Evolutionary conservation across 108 stramenopile species (phyloP).

Genomic region (Conticribra weissflogii): DNA sequence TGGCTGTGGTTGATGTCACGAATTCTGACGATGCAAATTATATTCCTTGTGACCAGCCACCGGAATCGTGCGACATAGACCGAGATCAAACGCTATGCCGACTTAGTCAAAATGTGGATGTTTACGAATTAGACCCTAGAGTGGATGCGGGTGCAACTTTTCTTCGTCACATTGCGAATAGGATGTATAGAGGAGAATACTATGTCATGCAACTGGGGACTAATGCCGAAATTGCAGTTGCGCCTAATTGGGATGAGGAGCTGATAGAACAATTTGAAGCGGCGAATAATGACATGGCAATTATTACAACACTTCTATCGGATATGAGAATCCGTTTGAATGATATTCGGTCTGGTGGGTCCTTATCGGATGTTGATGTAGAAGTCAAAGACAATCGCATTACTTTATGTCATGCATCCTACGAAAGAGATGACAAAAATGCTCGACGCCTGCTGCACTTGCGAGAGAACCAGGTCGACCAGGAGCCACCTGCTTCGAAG

Average conservation of each 20-base stretch:
- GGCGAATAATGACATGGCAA: slow-evolving; percentile 66
- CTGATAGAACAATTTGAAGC: slow-evolving; percentile 56
- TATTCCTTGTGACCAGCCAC: slow-evolving; percentile 22
- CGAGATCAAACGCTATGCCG: slow-evolving; percentile 57
- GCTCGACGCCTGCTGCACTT: slow-evolving; percentile 22
- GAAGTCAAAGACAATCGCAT: slow-evolving; percentile 21
- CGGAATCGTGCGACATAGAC: slow-evolving; percentile 44
- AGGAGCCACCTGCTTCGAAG: slow-evolving; percentile 18
- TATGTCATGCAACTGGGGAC: slow-evolving; percentile 69
- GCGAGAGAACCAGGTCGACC: slow-evolving; percentile 40
- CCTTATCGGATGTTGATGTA: slow-evolving; percentile 2
- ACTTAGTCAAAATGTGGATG: slow-evolving; percentile 51
- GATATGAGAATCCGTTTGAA: too few species aligned
- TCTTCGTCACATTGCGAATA: slow-evolving; percentile 67
- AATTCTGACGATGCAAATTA: slow-evolving; percentile 31
- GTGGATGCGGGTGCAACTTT: slow-evolving; percentile 66
- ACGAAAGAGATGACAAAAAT: slow-evolving; percentile 35
- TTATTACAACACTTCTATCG: slow-evolving; percentile 57
- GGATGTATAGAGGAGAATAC: slow-evolving; percentile 82
- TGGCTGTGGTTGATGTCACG: slow-evolving; percentile 61
- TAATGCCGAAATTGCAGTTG: slow-evolving; percentile 68
- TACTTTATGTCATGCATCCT: slow-evolving; percentile 56
- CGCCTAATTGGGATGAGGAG: slow-evolving; percentile 60
- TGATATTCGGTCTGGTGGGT: slow-evolving; percentile 30
- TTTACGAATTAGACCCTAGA: slow-evolving; percentile 53